Conservation (phyloP, 129 eudicot genomes). For the Kitagawia praeruptora region DNA sequence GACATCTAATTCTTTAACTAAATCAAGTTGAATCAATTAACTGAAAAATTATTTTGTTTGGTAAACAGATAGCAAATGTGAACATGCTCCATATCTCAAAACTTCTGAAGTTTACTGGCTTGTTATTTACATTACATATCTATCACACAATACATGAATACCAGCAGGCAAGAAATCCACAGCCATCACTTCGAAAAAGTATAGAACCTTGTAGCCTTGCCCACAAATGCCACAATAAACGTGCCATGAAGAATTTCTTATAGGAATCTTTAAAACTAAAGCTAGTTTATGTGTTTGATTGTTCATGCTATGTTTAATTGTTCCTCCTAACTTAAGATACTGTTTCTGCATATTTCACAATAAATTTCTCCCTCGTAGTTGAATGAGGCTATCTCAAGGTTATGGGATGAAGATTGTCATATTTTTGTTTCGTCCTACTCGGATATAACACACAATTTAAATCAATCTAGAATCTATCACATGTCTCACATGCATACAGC, state of each 20-base stretch:
- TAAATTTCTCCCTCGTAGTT: background rate
- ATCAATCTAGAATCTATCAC: background rate
- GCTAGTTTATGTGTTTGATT: too few relatives aligned
- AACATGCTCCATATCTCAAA: too few relatives aligned
- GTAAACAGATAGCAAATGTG: too few relatives aligned
- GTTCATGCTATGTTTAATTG: too few relatives aligned
- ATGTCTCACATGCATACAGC: background rate
- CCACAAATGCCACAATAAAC: background rate
- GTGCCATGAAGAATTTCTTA: background rate
- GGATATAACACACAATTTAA: background rate
- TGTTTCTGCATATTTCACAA: background rate
- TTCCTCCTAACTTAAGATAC: background rate
- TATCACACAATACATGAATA: background rate
- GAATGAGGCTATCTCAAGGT: too few relatives aligned
- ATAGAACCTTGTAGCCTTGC: background rate
- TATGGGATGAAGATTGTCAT: too few relatives aligned
- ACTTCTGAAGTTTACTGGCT: too few relatives aligned
- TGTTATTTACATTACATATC: background rate
- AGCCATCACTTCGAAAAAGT: background rate
- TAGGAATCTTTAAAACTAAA: background rate
- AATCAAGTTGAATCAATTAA: too few relatives aligned
- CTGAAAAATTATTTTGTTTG: too few relatives aligned
- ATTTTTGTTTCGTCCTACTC: background rate
- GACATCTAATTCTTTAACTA: too few relatives aligned
- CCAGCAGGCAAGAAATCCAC: background rate